These are phyloP conservation scores for Zasmidium cellare DNA, from an alignment of 2,329 filamentous ascomycete species.

Conservation along the genomic window DNA sequence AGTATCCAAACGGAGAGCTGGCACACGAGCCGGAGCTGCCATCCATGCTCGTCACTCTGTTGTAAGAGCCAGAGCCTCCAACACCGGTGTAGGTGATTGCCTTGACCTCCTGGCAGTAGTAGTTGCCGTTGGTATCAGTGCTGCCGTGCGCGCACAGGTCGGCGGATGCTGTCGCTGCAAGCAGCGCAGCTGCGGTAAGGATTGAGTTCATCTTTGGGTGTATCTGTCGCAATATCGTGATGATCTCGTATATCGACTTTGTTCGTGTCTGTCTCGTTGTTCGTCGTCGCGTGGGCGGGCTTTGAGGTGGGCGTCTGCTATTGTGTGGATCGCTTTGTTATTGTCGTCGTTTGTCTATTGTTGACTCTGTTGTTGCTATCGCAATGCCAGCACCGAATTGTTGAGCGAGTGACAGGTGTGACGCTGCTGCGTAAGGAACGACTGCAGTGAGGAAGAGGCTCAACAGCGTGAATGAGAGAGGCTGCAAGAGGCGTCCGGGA, in stretches of 20 bases:
- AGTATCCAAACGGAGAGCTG: constrained; percentile 54
- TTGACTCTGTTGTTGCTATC: constrained; percentile 5
- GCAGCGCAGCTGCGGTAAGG: constrained; percentile 31
- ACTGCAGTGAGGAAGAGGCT: constrained; percentile 9
- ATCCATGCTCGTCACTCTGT: constrained; percentile 64
- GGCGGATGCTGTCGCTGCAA: constrained; percentile 30
- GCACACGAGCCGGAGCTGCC: constrained; percentile 56
- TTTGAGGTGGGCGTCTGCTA: background rate
- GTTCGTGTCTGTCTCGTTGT: background rate
- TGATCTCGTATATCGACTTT: background rate
- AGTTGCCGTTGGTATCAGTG: constrained; percentile 52
- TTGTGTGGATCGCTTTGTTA: background rate
- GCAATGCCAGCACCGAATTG: constrained; percentile 5
- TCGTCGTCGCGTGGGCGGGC: background rate
- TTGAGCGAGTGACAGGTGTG: constrained; percentile 8
- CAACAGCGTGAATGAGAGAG: background rate
- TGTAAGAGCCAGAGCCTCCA: constrained; percentile 57
- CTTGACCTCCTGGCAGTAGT: constrained; percentile 64
- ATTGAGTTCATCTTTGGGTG: constrained; percentile 32
- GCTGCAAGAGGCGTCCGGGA: background rate
- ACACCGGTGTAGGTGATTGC: constrained; percentile 63
- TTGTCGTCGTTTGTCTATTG: constrained; percentile 2
- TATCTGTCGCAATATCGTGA: background rate
- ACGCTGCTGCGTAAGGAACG: constrained; percentile 7
- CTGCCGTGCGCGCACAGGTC: constrained; percentile 31